Conservation (phyloP, 1,139 yeast species). For the Sugiyamaella pinicola region DNA sequence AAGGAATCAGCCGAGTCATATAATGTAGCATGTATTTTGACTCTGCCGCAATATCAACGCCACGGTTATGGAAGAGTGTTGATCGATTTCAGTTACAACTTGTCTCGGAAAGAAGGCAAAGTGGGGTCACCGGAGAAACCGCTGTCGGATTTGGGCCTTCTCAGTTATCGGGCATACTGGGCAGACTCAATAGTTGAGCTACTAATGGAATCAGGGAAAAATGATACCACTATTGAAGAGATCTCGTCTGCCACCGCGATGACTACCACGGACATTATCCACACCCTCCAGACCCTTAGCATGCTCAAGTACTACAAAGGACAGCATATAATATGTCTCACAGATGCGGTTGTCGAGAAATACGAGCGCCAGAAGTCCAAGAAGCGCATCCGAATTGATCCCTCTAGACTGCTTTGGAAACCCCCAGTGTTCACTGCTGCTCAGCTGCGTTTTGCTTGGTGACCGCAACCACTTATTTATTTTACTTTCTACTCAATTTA, state of each 20-base stretch:
- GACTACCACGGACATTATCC: conserved; percentile 95
- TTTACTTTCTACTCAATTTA: conserved; percentile 9
- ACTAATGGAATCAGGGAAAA: conserved; percentile 61
- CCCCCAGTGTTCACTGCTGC: conserved; percentile 98
- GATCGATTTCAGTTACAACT: conserved; percentile 89
- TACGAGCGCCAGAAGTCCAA: conserved; percentile 74
- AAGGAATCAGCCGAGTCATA: conserved; percentile 95
- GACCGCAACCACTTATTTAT: conserved; percentile 27
- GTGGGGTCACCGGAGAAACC: conserved; percentile 98
- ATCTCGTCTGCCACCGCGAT: conserved; percentile 83
- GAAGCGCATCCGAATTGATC: conserved; percentile 77
- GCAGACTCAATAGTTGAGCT: conserved; percentile 81
- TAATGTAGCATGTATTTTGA: conserved; percentile 94
- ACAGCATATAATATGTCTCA: conserved; percentile 89
- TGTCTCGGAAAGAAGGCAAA: conserved; percentile 83
- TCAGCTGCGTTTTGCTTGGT: conserved; percentile 95
- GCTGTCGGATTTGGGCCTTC: conserved; percentile 85
- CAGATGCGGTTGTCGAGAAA: conserved; percentile 76
- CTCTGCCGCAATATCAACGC: conserved; percentile 94
- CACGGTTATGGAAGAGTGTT: conserved; percentile 90
- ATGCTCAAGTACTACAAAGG: conserved; percentile 92
- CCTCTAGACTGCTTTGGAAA: conserved; percentile 77
- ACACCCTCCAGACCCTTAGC: conserved; percentile 87
- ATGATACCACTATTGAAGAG: conserved; percentile 89
- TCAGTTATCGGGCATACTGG: conserved; percentile 96